A percentile compares a stretch with the other conserved stretches of the same genome.
Evolutionary conservation across 345 rosid genomes (phyloP).

Genomic region (Syzygium jambos): DNA sequence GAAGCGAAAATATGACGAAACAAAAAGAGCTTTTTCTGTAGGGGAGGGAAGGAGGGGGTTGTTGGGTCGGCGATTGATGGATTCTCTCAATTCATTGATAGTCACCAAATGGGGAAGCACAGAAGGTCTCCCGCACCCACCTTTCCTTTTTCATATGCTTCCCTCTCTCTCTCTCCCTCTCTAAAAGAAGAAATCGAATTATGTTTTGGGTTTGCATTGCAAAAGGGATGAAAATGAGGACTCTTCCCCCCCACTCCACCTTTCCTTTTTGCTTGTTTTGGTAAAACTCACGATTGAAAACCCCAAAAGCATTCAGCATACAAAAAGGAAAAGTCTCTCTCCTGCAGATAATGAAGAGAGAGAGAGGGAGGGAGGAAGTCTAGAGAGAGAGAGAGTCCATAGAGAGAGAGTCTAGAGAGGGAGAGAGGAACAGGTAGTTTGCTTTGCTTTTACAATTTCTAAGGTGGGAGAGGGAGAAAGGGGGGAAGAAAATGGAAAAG

Average conservation of each 20-base stretch:
- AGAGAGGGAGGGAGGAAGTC: not conserved
- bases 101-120: not conserved
- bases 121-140: not conserved
- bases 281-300: not conserved
- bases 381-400: not conserved
- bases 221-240: not conserved
- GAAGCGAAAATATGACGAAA: not conserved
- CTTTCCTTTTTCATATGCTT: not conserved
- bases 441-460: not conserved
- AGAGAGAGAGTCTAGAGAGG: not conserved
- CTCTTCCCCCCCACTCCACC: not conserved
- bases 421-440: no score
- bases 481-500: not conserved
- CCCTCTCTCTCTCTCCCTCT: not conserved
- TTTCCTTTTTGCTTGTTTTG: not conserved
- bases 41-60: not conserved
- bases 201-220: not conserved
- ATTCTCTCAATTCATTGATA: not conserved
- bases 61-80: not conserved
- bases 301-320: not conserved
- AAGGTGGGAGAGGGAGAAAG: not conserved
- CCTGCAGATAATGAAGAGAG: not conserved
- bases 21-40: not conserved
- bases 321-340: not conserved
- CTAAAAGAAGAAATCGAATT: not conserved